Conservation (phyloP, 768 basidiomycete genomes). For the Lentinula raphanica region DNA sequence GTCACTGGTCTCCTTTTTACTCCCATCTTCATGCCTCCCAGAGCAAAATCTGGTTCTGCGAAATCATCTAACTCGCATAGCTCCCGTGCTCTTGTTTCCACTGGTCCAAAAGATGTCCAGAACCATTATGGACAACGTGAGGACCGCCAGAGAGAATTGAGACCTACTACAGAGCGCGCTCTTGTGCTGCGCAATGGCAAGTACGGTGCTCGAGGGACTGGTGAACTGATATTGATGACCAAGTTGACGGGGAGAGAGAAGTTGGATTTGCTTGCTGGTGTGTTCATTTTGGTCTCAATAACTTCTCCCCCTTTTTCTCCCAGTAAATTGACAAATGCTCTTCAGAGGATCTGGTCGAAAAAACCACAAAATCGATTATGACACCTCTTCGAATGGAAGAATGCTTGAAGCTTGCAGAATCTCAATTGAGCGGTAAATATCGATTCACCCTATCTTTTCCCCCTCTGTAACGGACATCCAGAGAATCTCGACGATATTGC, state of each 20-base stretch:
- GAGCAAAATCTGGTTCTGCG: slow-evolving; percentile 26
- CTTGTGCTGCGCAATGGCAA: slow-evolving; percentile 73
- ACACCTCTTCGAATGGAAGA: slow-evolving; percentile 60
- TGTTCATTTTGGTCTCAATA: slow-evolving; percentile 12
- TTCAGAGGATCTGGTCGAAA: slow-evolving; percentile 63
- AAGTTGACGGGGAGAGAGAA: slow-evolving; percentile 76
- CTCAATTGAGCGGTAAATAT: slow-evolving; percentile 67
- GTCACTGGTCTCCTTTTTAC: not conserved
- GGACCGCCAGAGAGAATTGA: slow-evolving; percentile 34
- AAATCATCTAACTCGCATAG: not conserved
- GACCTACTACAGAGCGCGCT: slow-evolving; percentile 55
- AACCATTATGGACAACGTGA: slow-evolving; percentile 33
- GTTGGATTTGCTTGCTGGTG: slow-evolving; percentile 73
- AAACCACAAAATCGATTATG: slow-evolving; percentile 52
- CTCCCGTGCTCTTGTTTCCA: slow-evolving; percentile 43
- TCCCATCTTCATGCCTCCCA: slow-evolving; percentile 15
- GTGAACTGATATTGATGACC: slow-evolving; percentile 53
- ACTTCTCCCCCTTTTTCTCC: slow-evolving; percentile 8
- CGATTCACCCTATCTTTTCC: not conserved
- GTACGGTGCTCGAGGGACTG: slow-evolving; percentile 64
- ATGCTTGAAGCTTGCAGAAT: slow-evolving; percentile 64
- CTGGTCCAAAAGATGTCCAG: slow-evolving; percentile 51
- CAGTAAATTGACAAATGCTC: slow-evolving; percentile 8
- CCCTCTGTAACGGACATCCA: slow-evolving; percentile 19
- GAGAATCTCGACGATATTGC: slow-evolving; percentile 69